Evolutionary conservation across 2,329 filamentous ascomycete genomes (phyloP).

Genomic region (Pseudohalonectria lignicola): DNA sequence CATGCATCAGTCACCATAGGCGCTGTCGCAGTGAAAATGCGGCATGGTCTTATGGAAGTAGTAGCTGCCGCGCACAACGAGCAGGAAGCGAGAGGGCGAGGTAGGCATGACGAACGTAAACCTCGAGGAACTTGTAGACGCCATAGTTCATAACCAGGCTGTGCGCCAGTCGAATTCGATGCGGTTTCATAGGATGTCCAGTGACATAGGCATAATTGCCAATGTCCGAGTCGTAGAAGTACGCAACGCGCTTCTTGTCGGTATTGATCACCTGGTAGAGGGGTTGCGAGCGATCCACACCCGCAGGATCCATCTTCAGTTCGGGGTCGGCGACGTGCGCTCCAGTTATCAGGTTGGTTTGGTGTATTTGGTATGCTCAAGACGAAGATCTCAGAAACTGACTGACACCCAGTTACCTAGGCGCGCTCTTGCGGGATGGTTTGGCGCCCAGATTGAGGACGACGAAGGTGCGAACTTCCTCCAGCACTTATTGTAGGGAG

Average conservation of each 20-base stretch:
- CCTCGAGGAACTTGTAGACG: constrained; percentile 92
- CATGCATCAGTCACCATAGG: no score
- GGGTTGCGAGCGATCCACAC: constrained; percentile 14
- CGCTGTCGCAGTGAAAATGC: no score
- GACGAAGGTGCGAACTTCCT: no score
- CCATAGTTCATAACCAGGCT: constrained; percentile 95
- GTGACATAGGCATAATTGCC: constrained; percentile 97
- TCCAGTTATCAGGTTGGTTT: background rate
- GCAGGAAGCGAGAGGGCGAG: no score
- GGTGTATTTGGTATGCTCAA: background rate
- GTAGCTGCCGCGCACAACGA: background rate
- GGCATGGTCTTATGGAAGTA: no score
- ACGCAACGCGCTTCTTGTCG: constrained; percentile 71
- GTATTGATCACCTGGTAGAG: constrained; percentile 32
- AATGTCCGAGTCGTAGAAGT: constrained; percentile 98
- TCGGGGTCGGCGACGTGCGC: background rate
- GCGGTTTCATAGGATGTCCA: constrained; percentile 98
- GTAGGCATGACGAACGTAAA: constrained; percentile 61
- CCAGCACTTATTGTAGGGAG: no score
- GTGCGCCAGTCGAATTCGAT: constrained; percentile 88
- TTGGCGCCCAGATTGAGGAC: no score
- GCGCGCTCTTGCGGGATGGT: no score
- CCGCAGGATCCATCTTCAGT: background rate
- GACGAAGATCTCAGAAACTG: no score
- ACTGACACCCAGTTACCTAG: no score